These are phyloP conservation scores for Exophiala xenobiotica DNA, from an alignment of 2,329 filamentous ascomycete species.

Conservation along the genomic window DNA sequence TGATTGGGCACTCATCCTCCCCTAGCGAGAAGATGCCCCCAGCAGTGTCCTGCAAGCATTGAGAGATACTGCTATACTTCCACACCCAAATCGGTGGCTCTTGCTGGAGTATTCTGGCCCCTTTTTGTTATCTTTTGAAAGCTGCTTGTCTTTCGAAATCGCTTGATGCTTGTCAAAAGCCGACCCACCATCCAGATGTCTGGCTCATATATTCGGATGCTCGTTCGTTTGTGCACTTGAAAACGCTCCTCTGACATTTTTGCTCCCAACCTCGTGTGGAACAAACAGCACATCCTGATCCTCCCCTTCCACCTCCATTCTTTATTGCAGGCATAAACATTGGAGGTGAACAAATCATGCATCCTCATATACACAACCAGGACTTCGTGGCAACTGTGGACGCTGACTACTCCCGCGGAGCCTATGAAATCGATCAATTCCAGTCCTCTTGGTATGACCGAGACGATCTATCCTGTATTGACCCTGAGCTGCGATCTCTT, in stretches of 20 bases:
- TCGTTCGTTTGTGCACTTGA: background rate
- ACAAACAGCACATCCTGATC: too few species aligned
- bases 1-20: background rate
- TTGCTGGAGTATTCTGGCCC: constrained; percentile 2
- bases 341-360: too few species aligned
- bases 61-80: background rate
- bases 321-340: too few species aligned
- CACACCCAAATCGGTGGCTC: background rate
- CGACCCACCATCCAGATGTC: constrained; percentile 10
- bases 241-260: too few species aligned
- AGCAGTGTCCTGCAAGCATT: too few species aligned
- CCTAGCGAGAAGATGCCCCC: background rate
- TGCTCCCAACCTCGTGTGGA: too few species aligned
- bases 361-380: constrained; percentile 9
- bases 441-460: constrained; percentile 6
- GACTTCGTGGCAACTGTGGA: constrained; percentile 15
- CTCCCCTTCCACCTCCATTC: too few species aligned
- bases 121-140: constrained; percentile 11
- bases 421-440: constrained; percentile 1
- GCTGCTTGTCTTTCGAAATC: constrained; percentile 8
- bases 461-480: constrained; percentile 9
- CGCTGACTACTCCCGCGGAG: constrained; percentile 4
- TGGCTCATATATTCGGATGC: constrained; percentile 4
- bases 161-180: background rate
- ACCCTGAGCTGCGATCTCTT: constrained; percentile 13